Percentiles rank a stretch among this genome's conserved stretches.
Conservation (phyloP, 1,284 basidiomycete species). For the Apiotrichum sp. region DNA sequence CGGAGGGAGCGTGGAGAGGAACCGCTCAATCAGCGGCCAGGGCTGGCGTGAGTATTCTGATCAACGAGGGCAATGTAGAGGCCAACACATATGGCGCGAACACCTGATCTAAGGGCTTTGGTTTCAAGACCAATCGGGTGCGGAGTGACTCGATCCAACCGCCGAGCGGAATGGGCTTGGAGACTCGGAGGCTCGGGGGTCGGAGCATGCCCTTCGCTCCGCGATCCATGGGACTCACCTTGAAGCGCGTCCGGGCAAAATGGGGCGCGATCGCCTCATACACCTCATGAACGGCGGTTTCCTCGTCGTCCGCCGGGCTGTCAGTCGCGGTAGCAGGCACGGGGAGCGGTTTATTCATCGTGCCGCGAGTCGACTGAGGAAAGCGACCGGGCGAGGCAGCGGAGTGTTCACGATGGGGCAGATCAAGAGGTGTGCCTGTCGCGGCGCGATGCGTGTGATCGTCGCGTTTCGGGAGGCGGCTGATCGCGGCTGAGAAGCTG, state of each 20-base stretch:
- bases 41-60: conserved; percentile 53
- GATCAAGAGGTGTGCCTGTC: no score
- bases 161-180: no score
- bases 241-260: conserved; percentile 90
- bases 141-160: no score
- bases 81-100: no score
- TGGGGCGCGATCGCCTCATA: conserved; percentile 89
- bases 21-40: conserved; percentile 86
- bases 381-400: not conserved
- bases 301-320: conserved; percentile 27
- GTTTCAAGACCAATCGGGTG: no score
- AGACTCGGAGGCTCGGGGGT: no score
- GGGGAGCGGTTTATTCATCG: conserved; percentile 22
- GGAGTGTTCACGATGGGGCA: not conserved
- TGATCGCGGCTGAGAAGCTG: no score
- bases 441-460: no score
- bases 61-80: not conserved
- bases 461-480: no score
- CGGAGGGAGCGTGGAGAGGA: conserved; percentile 65
- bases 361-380: not conserved
- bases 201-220: no score
- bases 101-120: no score
- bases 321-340: conserved; percentile 14
- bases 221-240: conserved; percentile 52
- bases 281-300: conserved; percentile 61